Evolutionary conservation across 2,329 filamentous ascomycete species (phyloP).

Genomic region (Aphanoascus verrucosus): DNA sequence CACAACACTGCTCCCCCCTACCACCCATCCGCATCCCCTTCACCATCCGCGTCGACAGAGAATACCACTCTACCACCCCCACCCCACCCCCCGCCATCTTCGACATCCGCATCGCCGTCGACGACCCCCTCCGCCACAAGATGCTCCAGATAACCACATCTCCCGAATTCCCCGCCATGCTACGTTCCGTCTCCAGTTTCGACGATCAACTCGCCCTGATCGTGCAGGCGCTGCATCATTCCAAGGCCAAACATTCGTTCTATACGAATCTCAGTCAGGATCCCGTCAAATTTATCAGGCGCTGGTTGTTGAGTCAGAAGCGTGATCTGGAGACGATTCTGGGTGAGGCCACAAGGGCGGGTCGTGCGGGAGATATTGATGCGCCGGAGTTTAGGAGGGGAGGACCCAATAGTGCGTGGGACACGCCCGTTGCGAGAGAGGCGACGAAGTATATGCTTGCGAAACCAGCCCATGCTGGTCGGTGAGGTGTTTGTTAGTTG

Average conservation of each 20-base stretch:
- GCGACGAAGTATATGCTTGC: constrained; percentile 52
- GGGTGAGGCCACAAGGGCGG: constrained; percentile 59
- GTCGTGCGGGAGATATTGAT: constrained; percentile 47
- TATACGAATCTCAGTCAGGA: constrained; percentile 67
- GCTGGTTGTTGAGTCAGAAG: constrained; percentile 87
- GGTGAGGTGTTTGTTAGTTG: not conserved
- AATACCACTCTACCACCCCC: constrained; percentile 64
- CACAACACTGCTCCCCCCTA: constrained; percentile 65
- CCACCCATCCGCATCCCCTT: constrained; percentile 76
- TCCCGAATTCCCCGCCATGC: constrained; percentile 56
- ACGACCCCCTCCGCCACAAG: constrained; percentile 65
- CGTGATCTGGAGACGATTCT: constrained; percentile 79
- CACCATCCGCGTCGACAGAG: constrained; percentile 84
- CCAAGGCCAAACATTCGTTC: constrained; percentile 85
- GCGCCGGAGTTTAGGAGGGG: constrained; percentile 37
- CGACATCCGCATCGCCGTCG: constrained; percentile 73
- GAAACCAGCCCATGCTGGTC: constrained; percentile 28
- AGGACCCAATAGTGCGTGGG: constrained; percentile 54
- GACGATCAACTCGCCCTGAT: constrained; percentile 80
- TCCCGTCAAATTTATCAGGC: constrained; percentile 69
- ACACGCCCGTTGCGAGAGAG: constrained; percentile 49
- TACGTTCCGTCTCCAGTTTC: constrained; percentile 63
- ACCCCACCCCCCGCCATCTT: constrained; percentile 71
- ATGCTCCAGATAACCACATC: constrained; percentile 58
- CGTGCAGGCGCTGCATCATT: constrained; percentile 69